Evolutionary conservation across 2,329 filamentous ascomycete genomes (phyloP).

Genomic region (Fusarium luffae): DNA sequence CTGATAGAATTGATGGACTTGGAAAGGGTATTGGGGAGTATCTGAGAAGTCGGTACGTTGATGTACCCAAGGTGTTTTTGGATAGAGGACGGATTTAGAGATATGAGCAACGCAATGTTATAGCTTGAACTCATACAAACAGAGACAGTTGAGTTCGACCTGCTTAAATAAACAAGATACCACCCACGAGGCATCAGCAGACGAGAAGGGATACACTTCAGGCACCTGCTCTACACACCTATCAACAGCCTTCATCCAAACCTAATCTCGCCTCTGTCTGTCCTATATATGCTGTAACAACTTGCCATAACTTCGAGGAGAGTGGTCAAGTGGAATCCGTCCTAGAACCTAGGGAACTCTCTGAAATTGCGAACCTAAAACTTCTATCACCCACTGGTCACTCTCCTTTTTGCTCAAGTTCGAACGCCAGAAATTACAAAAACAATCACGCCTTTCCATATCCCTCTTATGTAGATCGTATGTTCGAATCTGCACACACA

Average conservation of each 20-base stretch:
- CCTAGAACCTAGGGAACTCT: not conserved
- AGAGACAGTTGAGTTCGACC: not conserved
- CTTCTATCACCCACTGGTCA: not conserved
- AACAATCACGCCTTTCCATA: not conserved
- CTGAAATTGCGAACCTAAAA: not conserved
- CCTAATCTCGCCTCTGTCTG: not conserved
- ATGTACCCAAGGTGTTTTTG: slow-evolving; percentile 57
- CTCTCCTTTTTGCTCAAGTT: not conserved
- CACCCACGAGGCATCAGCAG: not conserved
- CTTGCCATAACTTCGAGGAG: not conserved
- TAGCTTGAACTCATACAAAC: not conserved
- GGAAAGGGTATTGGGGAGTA: slow-evolving; percentile 61
- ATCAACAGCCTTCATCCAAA: not conserved
- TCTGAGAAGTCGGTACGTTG: slow-evolving; percentile 56
- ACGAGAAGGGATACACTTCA: not conserved
- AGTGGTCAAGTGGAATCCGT: not conserved
- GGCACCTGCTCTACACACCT: not conserved
- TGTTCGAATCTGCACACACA: too few relatives aligned
- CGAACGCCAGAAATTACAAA: not conserved
- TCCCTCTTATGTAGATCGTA: fast-evolving
- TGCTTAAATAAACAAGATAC: not conserved
- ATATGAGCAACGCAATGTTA: not conserved
- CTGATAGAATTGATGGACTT: slow-evolving; percentile 56
- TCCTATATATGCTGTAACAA: not conserved
- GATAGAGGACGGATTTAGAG: slow-evolving; percentile 51